These are phyloP conservation scores for Gossypium thurberi DNA, from an alignment of 345 rosid genomes.

Conservation along the genomic window DNA sequence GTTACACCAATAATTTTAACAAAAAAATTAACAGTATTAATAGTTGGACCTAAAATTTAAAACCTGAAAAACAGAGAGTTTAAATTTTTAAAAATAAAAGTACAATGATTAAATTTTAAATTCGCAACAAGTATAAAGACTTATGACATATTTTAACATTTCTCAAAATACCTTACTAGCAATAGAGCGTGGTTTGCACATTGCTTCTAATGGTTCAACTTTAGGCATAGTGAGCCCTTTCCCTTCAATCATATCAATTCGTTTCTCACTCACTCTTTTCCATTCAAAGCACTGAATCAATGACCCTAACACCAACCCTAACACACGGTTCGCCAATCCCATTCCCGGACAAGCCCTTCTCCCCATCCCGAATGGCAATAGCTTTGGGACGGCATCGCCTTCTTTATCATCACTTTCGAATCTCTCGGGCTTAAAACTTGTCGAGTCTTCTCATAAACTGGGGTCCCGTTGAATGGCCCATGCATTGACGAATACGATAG, in stretches of 20 bases:
- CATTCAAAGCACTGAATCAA: constrained; percentile 44
- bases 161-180: too few relatives aligned
- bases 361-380: constrained; percentile 43
- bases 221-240: not conserved
- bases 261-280: constrained; percentile 26
- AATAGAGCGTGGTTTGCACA: not conserved
- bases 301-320: constrained; percentile 31
- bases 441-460: constrained; percentile 32
- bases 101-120: too few relatives aligned
- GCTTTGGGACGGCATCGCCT: not conserved
- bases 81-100: too few relatives aligned
- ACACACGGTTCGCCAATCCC: constrained; percentile 27
- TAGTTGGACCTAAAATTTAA: too few relatives aligned
- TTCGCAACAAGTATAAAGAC: too few relatives aligned
- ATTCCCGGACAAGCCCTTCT: constrained; percentile 43
- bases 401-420: constrained; percentile 8
- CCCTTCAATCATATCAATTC: constrained; percentile 11
- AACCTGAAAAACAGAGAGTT: too few relatives aligned
- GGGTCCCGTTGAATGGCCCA: constrained; percentile 48
- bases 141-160: too few relatives aligned
- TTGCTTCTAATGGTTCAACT: constrained; percentile 1
- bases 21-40: too few relatives aligned
- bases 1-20: too few relatives aligned
- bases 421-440: constrained; percentile 36
- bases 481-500: constrained; percentile 27